Evolutionary conservation across 208 protist species (phyloP).

Genomic region (Phytomonas sp.): DNA sequence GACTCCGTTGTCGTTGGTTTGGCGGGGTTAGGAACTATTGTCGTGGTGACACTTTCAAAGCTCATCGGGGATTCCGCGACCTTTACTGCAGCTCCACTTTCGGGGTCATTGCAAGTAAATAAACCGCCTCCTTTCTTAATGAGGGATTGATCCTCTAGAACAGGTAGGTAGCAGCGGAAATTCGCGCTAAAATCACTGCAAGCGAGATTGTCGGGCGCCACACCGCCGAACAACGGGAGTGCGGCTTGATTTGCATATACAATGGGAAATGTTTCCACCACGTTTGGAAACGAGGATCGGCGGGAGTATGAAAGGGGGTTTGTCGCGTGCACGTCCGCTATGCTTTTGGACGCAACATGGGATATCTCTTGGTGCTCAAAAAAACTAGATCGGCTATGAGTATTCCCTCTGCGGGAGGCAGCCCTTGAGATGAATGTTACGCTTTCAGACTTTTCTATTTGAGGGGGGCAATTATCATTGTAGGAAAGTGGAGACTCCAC

Average conservation of each 20-base stretch:
- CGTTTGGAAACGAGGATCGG: background rate
- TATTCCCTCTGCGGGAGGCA: background rate
- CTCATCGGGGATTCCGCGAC: background rate
- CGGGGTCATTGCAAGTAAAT: background rate
- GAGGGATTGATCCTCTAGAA: background rate
- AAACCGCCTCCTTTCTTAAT: background rate
- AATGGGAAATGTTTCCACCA: background rate
- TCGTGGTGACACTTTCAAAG: background rate
- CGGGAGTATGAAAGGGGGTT: background rate
- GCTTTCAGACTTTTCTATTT: background rate
- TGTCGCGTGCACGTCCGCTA: background rate
- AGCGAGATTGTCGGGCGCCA: background rate
- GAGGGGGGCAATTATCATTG: background rate
- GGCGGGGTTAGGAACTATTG: background rate
- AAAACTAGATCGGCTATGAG: background rate
- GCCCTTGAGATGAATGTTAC: background rate
- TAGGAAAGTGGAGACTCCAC: background rate
- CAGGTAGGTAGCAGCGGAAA: background rate
- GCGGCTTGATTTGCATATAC: background rate
- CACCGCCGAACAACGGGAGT: background rate
- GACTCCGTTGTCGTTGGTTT: background rate
- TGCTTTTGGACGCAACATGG: background rate
- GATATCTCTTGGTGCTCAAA: background rate
- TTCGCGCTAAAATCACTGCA: background rate
- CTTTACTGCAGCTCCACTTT: background rate